Evolutionary conservation across 345 rosid genomes (phyloP), one percentile per base, ranked within the genome.

Genomic region (Limnanthes douglasii): DNA sequence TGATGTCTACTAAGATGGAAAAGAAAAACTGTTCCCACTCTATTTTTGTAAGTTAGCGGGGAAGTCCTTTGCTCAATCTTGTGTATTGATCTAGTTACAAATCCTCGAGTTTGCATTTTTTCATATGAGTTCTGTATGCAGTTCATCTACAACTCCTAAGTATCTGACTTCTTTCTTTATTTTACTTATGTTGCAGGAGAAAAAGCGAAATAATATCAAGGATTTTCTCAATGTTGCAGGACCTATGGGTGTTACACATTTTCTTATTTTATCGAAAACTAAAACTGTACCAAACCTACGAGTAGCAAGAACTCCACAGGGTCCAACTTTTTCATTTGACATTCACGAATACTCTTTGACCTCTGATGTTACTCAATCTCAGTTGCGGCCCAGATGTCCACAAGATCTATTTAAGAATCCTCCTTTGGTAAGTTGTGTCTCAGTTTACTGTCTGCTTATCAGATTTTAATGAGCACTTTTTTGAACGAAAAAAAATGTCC

Each of bases 191-290:
- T 43, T 48, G 48, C 85, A 90, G 95, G 98, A 84, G 71, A 84
- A 80, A 69, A 90, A 65, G 46, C 56, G 94, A 51, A 78, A 80
- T 58, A 80, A 46, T 60, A 69, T 90, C 30, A 80, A 55, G 35
- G 96, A 83, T 53, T 84, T 76, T 50, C 53, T 84, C 65, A 84
- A 84, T 53, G 86, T 90, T 46, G 85, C 94, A 6, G 94, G 96
- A 19, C 96, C 95, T 13, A 84, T 90, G 98, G 96, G 94, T 56
- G 94, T 90, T 12, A 70, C 96, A 0, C 95, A 80, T 64, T 84
- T 90, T 43, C 94, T 90, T 48, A 75, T 84, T 18, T 39, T 90
- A 33, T 63, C 94, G 4, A 84, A 90, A 57, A 80, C 94, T 11
- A 71, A 65, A 0, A 46, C 78, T 38, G 64, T 76, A 6, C 68